Base-by-base conservation (phyloP, 2,329 filamentous ascomycete genomes). In the Fusarium praegraminearum region DNA sequence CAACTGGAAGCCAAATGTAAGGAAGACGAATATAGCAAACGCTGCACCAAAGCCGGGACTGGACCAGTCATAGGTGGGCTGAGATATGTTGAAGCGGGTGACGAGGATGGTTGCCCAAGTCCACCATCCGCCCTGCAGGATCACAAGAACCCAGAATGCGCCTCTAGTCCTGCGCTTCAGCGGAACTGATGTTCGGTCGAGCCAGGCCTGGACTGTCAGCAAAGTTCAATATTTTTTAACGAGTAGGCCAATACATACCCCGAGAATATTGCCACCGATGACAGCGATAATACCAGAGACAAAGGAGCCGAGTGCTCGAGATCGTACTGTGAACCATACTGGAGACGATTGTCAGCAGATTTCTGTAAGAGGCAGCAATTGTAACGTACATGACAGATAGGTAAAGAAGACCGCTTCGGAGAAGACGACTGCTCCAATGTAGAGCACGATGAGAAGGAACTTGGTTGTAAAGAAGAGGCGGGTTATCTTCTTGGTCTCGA, bases 401-500 rank as follows among this genome's bases (percentile, higher is more conserved):
- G 91, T 93, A 76, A 90, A 92, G 77, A 90, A 91, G 0, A 93
- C 90, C 0, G 91, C 88, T 75, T 93, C 91, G 0, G 89, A 81
- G 74, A 91, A 93, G 0, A 92, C 90, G 0, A 89, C 89, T 69
- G 93, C 89, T 2, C 89, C 89, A 40, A 93, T 93, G 67, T 91
- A 87, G 0, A 90, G 83, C 5, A 93, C 77, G 2, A 92, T 83
- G 1, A 92, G 80, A 2, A 93, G 78, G 61, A 91, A 92, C 32
- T 85, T 84, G 44, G 83, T 87, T 3, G 81, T 87, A 32, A 89
- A 78, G 68, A 93, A 91, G 1, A 89, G 79, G 58, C 82, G 86
- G 0, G 82, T 80, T 2, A 87, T 91, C 3, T 83, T 81, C 65
- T 86, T 87, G 26, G 93, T 79, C 77, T 93, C 91, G 18, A 79